Percentiles rank a stretch among this genome's conserved stretches.
These are phyloP conservation scores for Santalum album DNA, from an alignment of 164 flowering plant species.

Conservation along the genomic window DNA sequence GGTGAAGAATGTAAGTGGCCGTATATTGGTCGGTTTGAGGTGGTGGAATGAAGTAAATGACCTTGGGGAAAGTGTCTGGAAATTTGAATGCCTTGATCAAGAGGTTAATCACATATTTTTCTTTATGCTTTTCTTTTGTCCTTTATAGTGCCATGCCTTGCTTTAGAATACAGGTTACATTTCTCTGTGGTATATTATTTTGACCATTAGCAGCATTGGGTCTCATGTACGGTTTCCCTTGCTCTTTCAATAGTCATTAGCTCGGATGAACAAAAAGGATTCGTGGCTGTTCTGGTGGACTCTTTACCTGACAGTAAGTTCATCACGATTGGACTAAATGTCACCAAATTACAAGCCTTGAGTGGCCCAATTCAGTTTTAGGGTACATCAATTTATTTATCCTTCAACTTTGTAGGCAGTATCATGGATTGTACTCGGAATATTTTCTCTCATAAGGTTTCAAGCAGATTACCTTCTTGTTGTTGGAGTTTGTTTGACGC, in stretches of 20 bases:
- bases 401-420: conserved; percentile 48
- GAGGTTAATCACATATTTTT: conserved; percentile 40
- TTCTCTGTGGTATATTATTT: too few relatives aligned
- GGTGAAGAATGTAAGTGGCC: conserved; percentile 93
- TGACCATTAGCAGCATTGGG: too few relatives aligned
- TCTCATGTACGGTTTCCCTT: conserved; percentile 11
- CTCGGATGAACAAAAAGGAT: conserved; percentile 95
- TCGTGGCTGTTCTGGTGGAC: conserved; percentile 99
- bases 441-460: conserved; percentile 86
- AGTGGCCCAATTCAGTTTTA: too few relatives aligned
- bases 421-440: conserved; percentile 73
- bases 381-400: background rate
- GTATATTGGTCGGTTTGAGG: conserved; percentile 88
- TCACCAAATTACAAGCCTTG: background rate
- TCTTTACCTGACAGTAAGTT: conserved; percentile 75
- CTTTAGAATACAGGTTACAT: too few relatives aligned
- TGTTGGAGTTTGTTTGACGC: conserved; percentile 83
- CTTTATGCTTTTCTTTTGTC: background rate
- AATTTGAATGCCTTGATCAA: conserved; percentile 88
- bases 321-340: background rate
- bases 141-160: background rate
- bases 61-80: conserved; percentile 90
- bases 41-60: conserved; percentile 99
- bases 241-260: conserved; percentile 53
- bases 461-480: conserved; percentile 93